These are phyloP conservation scores for Mycena citricolor DNA, from an alignment of 1,284 basidiomycete species.

Conservation along the genomic window DNA sequence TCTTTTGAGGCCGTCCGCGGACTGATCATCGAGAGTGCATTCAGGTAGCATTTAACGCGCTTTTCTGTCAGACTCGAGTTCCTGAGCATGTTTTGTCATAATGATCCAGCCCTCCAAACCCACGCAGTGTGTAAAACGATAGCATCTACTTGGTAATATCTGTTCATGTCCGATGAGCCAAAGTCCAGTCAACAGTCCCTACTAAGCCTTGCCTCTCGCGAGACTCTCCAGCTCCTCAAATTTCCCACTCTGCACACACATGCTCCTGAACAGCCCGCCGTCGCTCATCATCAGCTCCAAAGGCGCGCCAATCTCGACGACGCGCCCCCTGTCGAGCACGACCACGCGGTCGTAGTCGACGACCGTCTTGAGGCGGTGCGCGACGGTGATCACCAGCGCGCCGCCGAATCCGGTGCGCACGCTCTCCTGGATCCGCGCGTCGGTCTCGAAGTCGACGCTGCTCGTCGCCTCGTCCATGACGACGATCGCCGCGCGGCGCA, in stretches of 20 bases:
- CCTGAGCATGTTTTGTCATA: too few relatives aligned
- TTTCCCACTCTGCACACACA: conserved; percentile 83
- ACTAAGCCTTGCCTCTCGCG: conserved; percentile 48
- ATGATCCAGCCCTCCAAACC: too few relatives aligned
- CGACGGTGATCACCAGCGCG: conserved; percentile 62
- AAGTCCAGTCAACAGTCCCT: too few relatives aligned
- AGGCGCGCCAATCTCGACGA: conserved; percentile 76
- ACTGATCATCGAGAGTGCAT: too few relatives aligned
- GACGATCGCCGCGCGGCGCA: conserved; percentile 74
- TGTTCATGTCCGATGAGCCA: too few relatives aligned
- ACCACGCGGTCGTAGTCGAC: conserved; percentile 81
- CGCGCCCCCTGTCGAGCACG: conserved; percentile 76
- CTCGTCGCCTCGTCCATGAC: conserved; percentile 85
- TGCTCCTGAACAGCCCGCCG: conserved; percentile 58
- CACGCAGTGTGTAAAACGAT: too few relatives aligned
- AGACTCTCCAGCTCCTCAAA: conserved; percentile 66
- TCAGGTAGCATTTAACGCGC: too few relatives aligned
- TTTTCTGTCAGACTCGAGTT: too few relatives aligned
- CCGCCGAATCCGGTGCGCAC: conserved; percentile 77
- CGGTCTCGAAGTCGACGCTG: conserved; percentile 54
- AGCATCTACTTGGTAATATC: too few relatives aligned
- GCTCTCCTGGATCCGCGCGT: conserved; percentile 76
- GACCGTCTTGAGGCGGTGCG: conserved; percentile 70
- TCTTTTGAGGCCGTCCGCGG: too few relatives aligned
- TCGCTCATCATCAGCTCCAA: conserved; percentile 73